Evolutionary conservation across 805 yeast species (phyloP).

Genomic region (Scheffersomyces amazonensis): DNA sequence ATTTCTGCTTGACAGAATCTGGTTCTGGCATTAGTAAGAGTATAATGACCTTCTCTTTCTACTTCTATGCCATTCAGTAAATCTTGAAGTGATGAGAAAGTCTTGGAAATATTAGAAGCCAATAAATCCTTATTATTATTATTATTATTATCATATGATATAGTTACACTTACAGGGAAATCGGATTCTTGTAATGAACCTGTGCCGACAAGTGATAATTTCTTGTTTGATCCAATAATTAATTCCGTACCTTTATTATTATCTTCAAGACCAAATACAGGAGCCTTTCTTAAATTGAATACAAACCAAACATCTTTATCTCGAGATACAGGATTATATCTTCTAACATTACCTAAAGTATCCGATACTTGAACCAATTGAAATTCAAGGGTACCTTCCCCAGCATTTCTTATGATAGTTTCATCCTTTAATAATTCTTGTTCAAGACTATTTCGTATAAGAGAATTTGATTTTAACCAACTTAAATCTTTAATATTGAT

Average conservation of each 20-base stretch:
- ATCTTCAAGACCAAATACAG: slow-evolving; percentile 17
- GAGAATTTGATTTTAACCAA: slow-evolving; percentile 16
- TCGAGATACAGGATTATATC: slow-evolving; percentile 35
- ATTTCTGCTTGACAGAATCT: slow-evolving; percentile 66
- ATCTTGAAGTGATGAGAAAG: slow-evolving; percentile 22
- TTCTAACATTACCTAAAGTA: slow-evolving; percentile 26
- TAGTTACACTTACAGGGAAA: slow-evolving; percentile 44
- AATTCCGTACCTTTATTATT: slow-evolving; percentile 2
- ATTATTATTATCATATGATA: slow-evolving; percentile 27
- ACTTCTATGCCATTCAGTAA: slow-evolving; percentile 33
- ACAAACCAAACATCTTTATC: slow-evolving; percentile 33
- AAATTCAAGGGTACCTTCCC: slow-evolving; percentile 19
- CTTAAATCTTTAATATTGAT: slow-evolving; percentile 32
- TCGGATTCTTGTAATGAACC: slow-evolving; percentile 29
- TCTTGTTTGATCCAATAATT: slow-evolving; percentile 8
- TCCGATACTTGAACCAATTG: slow-evolving; percentile 32
- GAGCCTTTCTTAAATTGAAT: slow-evolving; percentile 24
- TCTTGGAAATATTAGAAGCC: slow-evolving; percentile 13
- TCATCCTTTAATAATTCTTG: slow-evolving; percentile 31
- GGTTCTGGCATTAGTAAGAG: slow-evolving; percentile 52
- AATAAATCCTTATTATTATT: slow-evolving; percentile 5
- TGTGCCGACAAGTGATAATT: slow-evolving; percentile 5
- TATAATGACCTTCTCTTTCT: slow-evolving; percentile 64
- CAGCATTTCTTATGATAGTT: slow-evolving; percentile 12
- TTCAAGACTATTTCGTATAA: slow-evolving; percentile 33